Base-by-base conservation (phyloP, 768 basidiomycete genomes). In the Collybiopsis confluens region DNA sequence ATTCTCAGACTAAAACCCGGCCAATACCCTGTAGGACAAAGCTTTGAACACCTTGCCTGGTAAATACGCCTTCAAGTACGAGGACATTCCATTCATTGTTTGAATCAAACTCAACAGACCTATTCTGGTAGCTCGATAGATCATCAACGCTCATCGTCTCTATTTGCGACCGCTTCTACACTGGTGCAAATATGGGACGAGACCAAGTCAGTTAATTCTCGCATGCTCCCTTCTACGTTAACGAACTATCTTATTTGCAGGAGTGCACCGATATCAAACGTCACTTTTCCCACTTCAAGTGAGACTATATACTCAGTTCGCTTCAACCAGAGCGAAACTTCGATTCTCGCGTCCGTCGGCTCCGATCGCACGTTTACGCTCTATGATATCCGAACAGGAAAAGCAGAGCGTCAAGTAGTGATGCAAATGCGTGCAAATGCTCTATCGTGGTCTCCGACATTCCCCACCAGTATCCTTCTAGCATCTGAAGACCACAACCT, bases 401-500 rank as follows among this genome's bases (percentile, higher is more conserved):
- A 97, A 71, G 96, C 97, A 1, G 92, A 98, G 65, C 79, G 93
- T 24, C 73, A 94, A 42, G 79, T 95, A 4, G 77, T 97, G 52
- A 95, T 98, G 92, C 86, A 90, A 82, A 92, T 98, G 86, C 86
- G 83, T 61, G 85, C 85, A 60, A 98, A 98, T 61, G 79, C 89
- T 8, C 77, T 99, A 1, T 80, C 92, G 11, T 99, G 95, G 95
- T 98, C 93, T 24, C 97, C 97, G 0, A 96, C 92, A 0, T 87
- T 94, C 64, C 97, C 97, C 3, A 98, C 95, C 0, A 76, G 86
- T 3, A 72, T 98, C 35, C 81, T 99, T 7, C 81, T 98, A 6
- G 97, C 92, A n/a, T 98, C 95, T 0, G 97, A 98, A 74, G 96
- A 98, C 64, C 95, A 98, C 73, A 97, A 98, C 63, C 78, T 98